Conservation (phyloP, 371 early-diverging fungal species). For the Mortierella sp. region DNA sequence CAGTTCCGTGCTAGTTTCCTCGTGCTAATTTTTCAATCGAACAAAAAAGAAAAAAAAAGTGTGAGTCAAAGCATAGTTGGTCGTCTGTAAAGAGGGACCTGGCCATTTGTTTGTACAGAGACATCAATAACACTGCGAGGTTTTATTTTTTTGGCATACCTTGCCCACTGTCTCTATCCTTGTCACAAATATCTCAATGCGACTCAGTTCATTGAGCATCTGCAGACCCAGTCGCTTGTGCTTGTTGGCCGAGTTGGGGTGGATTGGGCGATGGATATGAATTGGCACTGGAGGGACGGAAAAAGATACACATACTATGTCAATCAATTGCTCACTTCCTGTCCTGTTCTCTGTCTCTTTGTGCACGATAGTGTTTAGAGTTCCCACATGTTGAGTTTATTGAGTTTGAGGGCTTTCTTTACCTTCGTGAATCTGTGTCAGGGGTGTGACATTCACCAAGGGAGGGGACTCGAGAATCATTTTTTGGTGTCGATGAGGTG, state of each 20-base stretch:
- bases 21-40: conserved; percentile 30
- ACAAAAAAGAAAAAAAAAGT: not conserved
- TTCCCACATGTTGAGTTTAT: no score
- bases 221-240: conserved; percentile 54
- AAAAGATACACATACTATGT: not conserved
- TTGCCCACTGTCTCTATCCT: conserved; percentile 49
- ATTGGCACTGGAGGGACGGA: conserved; percentile 34
- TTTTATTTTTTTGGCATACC: conserved; percentile 9
- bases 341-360: not conserved
- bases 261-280: conserved; percentile 50
- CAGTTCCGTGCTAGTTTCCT: conserved; percentile 33
- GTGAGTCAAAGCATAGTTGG: not conserved
- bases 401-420: not conserved
- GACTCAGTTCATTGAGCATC: conserved; percentile 53
- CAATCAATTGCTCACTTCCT: not conserved
- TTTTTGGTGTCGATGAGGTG: not conserved
- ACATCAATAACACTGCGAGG: not conserved
- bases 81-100: not conserved
- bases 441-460: conserved; percentile 43
- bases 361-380: no score
- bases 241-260: conserved; percentile 53
- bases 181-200: conserved; percentile 50
- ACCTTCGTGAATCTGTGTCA: conserved; percentile 55
- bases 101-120: not conserved
- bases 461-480: conserved; percentile 52